A percentile compares a stretch with the other conserved stretches of the same genome.
Conservation (phyloP, 768 basidiomycete genomes). For the Leccinum obscurum region DNA sequence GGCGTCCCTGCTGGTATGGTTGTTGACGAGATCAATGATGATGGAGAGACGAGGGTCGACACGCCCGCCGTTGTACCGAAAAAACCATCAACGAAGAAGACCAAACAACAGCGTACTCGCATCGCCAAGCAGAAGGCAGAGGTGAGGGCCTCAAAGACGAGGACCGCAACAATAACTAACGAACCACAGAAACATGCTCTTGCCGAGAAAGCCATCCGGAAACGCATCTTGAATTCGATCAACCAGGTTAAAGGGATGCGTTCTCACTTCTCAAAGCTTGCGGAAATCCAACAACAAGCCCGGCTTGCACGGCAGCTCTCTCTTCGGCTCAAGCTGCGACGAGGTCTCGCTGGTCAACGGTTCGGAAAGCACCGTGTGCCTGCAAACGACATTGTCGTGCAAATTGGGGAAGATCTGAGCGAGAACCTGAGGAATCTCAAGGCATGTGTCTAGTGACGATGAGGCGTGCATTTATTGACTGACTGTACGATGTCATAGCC, state of each 20-base stretch:
- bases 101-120: slow-evolving; percentile 67
- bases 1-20: slow-evolving; percentile 65
- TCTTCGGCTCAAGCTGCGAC: slow-evolving; percentile 50
- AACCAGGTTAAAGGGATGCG: slow-evolving; percentile 55
- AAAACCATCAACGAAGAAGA: slow-evolving; percentile 49
- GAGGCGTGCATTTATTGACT: neutral
- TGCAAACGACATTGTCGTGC: slow-evolving; percentile 72
- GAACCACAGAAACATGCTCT: slow-evolving; percentile 58
- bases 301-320: slow-evolving; percentile 41
- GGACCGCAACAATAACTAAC: neutral
- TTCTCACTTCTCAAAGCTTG: slow-evolving; percentile 37
- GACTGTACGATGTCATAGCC: slow-evolving; percentile 48
- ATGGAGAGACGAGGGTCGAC: slow-evolving; percentile 36
- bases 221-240: slow-evolving; percentile 62
- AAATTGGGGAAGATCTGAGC: slow-evolving; percentile 86
- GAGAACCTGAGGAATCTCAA: slow-evolving; percentile 83
- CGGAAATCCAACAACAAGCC: slow-evolving; percentile 40
- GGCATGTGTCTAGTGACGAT: slow-evolving; percentile 43
- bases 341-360: slow-evolving; percentile 70
- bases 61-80: slow-evolving; percentile 38
- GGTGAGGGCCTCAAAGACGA: slow-evolving; percentile 38
- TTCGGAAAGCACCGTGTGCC: slow-evolving; percentile 81
- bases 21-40: slow-evolving; percentile 46
- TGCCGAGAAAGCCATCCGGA: slow-evolving; percentile 56
- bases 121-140: slow-evolving; percentile 63